These are phyloP conservation scores for Nyssa sinensis DNA, from an alignment of 148 eudicot species.

Conservation along the genomic window DNA sequence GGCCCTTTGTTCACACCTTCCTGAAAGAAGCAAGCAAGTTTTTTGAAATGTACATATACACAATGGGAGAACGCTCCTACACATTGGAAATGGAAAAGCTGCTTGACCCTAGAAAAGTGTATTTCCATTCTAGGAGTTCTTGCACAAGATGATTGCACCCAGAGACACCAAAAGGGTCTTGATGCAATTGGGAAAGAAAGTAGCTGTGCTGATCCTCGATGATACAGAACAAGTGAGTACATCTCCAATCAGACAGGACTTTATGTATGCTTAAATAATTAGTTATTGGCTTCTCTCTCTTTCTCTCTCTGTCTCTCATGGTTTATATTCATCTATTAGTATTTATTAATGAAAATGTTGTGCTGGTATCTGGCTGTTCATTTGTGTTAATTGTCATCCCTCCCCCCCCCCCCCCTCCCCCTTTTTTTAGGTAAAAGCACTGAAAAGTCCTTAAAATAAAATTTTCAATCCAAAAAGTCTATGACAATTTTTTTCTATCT, in stretches of 20 bases:
- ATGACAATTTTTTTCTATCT: too few species aligned
- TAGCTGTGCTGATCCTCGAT: constrained; percentile 85
- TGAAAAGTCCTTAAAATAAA: too few species aligned
- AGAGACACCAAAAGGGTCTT: constrained; percentile 80
- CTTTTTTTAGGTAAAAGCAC: too few species aligned
- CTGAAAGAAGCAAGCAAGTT: constrained; percentile 72
- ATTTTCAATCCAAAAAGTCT: too few species aligned
- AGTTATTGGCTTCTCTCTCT: not conserved
- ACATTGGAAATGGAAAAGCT: constrained; percentile 76
- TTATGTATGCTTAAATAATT: constrained; percentile 27
- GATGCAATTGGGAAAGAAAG: constrained; percentile 92
- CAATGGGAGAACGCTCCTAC: constrained; percentile 89
- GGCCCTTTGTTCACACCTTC: constrained; percentile 81
- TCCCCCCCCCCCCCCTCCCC: too few species aligned
- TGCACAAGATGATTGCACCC: constrained; percentile 80
- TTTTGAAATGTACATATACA: constrained; percentile 95
- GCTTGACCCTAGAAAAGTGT: constrained; percentile 40
- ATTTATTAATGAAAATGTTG: not conserved
- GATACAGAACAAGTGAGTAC: constrained; percentile 78
- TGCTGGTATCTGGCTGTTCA: not conserved
- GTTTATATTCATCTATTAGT: not conserved
- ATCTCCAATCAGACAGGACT: not conserved
- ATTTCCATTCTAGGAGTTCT: constrained; percentile 57
- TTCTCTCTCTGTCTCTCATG: not conserved
- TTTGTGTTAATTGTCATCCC: not conserved